These are phyloP conservation scores for Echinosophora koreensis DNA, from an alignment of 306 rosid species.

Conservation along the genomic window DNA sequence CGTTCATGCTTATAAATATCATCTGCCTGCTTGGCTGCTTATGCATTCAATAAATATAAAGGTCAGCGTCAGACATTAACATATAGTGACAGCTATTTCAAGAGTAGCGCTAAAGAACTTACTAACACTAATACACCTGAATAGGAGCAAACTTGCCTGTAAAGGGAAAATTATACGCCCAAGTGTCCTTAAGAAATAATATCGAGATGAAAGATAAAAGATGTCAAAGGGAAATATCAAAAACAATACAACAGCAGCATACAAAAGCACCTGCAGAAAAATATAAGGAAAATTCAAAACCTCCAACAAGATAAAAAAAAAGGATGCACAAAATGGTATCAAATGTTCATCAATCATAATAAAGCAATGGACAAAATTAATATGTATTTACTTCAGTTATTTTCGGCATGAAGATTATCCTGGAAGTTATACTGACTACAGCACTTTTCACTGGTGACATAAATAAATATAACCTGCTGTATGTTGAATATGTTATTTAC, in stretches of 20 bases:
- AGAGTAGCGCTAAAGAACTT: slow-evolving; percentile 8
- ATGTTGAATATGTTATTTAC: slow-evolving; percentile 9
- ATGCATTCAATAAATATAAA: slow-evolving; percentile 34
- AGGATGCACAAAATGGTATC: slow-evolving; percentile 35
- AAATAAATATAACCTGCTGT: slow-evolving; percentile 11
- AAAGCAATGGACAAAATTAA: slow-evolving; percentile 15
- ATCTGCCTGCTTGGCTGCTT: not conserved
- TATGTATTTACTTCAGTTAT: slow-evolving; percentile 27
- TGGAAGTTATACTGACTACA: slow-evolving; percentile 1
- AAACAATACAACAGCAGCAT: slow-evolving; percentile 77
- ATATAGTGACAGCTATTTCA: slow-evolving; percentile 32
- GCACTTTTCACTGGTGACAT: slow-evolving; percentile 7
- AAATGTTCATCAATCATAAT: slow-evolving; percentile 25
- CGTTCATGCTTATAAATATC: slow-evolving; percentile 5
- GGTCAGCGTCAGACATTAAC: slow-evolving; percentile 15
- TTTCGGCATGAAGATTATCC: slow-evolving; percentile 29
- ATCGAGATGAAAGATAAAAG: slow-evolving; percentile 91
- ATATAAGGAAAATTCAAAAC: slow-evolving; percentile 52
- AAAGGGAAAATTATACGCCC: slow-evolving; percentile 92
- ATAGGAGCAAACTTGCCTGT: slow-evolving; percentile 76
- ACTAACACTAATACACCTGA: slow-evolving; percentile 17
- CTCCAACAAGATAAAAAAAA: slow-evolving; percentile 41
- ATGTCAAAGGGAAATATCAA: slow-evolving; percentile 95
- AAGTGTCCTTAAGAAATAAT: slow-evolving; percentile 87
- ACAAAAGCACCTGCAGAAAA: slow-evolving; percentile 89